Conservation (phyloP, 768 basidiomycete species). For the Tricholoma saponaceum region DNA sequence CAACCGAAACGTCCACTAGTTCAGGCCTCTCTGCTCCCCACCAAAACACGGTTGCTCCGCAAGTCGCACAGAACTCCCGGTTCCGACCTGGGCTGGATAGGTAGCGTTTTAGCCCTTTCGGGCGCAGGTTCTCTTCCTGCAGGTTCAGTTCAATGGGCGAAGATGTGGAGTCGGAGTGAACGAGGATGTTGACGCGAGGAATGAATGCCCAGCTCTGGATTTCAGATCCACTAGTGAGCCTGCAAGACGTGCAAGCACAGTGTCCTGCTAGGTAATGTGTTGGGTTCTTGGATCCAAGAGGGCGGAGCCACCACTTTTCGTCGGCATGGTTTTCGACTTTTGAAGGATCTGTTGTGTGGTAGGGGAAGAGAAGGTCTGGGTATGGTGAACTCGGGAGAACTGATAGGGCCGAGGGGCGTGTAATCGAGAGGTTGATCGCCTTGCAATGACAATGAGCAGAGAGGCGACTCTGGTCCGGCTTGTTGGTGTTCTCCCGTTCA, state of each 20-base stretch:
- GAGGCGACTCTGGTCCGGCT: conserved; percentile 3
- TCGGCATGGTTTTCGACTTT: conserved; percentile 10
- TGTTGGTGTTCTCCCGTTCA: not conserved
- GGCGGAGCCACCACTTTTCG: conserved; percentile 26
- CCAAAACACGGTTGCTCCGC: conserved; percentile 28
- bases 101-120: conserved; percentile 21
- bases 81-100: conserved; percentile 17
- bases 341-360: conserved; percentile 3
- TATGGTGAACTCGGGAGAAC: conserved; percentile 11
- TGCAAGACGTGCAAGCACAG: conserved; percentile 24
- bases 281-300: conserved; percentile 10
- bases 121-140: conserved; percentile 8
- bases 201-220: conserved; percentile 24
- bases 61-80: conserved; percentile 26
- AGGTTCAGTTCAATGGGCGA: conserved; percentile 14
- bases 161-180: conserved; percentile 9
- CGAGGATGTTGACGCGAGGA: conserved; percentile 16
- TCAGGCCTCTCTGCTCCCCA: conserved; percentile 20
- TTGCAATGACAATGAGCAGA: conserved; percentile 14
- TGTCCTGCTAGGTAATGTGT: conserved; percentile 22
- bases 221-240: conserved; percentile 19
- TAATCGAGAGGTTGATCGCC: conserved; percentile 11
- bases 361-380: conserved; percentile 18
- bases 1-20: conserved; percentile 20
- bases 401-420: conserved; percentile 16